Conservation (phyloP, 2,329 filamentous ascomycete species). For the Pestalotiopsis sp. region DNA sequence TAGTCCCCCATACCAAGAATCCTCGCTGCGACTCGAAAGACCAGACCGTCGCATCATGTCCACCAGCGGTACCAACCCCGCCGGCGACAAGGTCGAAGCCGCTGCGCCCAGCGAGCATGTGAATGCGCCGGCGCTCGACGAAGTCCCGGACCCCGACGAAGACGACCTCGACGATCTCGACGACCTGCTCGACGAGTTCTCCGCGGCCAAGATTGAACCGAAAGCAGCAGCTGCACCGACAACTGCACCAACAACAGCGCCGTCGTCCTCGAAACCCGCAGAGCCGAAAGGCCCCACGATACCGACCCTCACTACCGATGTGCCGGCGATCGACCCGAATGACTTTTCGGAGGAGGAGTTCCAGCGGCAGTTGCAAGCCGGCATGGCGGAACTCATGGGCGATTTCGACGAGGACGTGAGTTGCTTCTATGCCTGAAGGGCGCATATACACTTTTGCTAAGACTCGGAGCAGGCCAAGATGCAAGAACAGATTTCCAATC, state of each 20-base stretch:
- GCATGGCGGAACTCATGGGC: constrained; percentile 82
- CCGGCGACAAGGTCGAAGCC: constrained; percentile 8
- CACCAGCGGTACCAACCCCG: neutral
- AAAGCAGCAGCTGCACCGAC: constrained; percentile 34
- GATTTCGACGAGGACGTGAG: constrained; percentile 65
- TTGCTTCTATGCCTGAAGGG: constrained; percentile 6
- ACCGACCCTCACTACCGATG: constrained; percentile 23
- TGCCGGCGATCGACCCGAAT: constrained; percentile 35
- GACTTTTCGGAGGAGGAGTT: constrained; percentile 74
- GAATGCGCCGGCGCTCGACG: constrained; percentile 40
- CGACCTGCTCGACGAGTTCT: constrained; percentile 93
- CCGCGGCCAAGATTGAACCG: constrained; percentile 59
- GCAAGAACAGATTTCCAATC: constrained; percentile 75
- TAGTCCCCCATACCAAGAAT: neutral
- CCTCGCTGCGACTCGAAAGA: too few species aligned
- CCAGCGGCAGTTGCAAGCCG: constrained; percentile 81
- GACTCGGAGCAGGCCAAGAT: constrained; percentile 60
- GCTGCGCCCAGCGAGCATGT: constrained; percentile 23
- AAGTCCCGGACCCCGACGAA: constrained; percentile 86
- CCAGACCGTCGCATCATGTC: neutral
- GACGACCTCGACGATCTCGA: constrained; percentile 92
- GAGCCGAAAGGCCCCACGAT: constrained; percentile 15
- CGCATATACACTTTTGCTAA: neutral
- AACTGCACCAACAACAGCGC: constrained; percentile 16
- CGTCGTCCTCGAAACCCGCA: constrained; percentile 1